phyloP scores from a whole-genome alignment of 768 basidiomycete species.

The Psilocybe tampanensis region DNA sequence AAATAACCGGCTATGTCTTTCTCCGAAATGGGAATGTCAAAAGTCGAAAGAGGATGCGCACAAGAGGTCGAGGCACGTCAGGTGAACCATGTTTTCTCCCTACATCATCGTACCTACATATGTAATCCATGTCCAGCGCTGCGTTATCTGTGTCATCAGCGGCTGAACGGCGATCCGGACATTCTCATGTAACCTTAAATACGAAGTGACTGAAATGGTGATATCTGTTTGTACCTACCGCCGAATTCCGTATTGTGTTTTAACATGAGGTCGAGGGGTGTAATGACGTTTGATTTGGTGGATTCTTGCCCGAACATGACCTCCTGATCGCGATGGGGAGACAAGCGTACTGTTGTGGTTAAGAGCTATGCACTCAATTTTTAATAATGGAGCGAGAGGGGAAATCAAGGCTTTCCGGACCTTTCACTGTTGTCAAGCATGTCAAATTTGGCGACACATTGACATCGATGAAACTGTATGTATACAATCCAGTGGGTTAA shows the following conservation, averaged over 20 bases:
- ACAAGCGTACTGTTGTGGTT: not conserved
- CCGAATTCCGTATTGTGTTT: no score
- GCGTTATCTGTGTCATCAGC: constrained; percentile 8
- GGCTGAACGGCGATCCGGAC: constrained; percentile 13
- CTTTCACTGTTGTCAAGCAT: constrained; percentile 9
- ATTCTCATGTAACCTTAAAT: constrained; percentile 5
- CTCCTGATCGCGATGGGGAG: not conserved
- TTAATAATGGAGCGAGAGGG: constrained; percentile 6
- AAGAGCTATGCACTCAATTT: not conserved
- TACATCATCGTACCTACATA: no score
- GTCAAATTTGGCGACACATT: not conserved
- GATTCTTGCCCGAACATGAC: no score
- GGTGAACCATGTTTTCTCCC: no score
- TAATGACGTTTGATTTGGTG: no score
- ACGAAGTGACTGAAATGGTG: not conserved
- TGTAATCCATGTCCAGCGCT: not conserved
- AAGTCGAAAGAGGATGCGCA: no score
- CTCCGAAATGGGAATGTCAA: no score
- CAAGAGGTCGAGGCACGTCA: no score
- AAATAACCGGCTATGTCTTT: no score
- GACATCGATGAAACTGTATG: constrained; percentile 3
- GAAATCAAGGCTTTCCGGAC: not conserved
- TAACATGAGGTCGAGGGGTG: no score
- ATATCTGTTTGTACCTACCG: not conserved
- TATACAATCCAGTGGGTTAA: not conserved